A percentile compares a stretch with the other conserved stretches of the same genome.
Conservation (phyloP, 805 yeast genomes). For the Kluyveromyces starmeri region DNA sequence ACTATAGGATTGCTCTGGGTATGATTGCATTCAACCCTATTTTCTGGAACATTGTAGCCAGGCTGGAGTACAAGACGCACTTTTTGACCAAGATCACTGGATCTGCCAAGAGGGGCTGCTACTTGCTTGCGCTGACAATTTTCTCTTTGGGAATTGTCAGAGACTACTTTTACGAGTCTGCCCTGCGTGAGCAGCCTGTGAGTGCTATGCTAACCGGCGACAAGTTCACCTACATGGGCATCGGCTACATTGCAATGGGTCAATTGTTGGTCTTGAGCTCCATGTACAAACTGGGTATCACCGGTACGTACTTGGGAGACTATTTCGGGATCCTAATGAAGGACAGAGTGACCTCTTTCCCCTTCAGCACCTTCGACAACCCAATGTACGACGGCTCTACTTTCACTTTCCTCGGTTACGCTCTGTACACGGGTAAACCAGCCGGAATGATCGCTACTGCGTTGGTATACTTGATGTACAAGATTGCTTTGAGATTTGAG, state of each 20-base stretch:
- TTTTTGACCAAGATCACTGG: slow-evolving; percentile 66
- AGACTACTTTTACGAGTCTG: slow-evolving; percentile 65
- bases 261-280: slow-evolving; percentile 73
- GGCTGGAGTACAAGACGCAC: slow-evolving; percentile 73
- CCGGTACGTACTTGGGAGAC: slow-evolving; percentile 95
- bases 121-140: slow-evolving; percentile 70
- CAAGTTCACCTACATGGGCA: slow-evolving; percentile 43
- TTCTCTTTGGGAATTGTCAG: slow-evolving; percentile 79
- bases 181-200: slow-evolving; percentile 63
- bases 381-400: slow-evolving; percentile 97
- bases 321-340: slow-evolving; percentile 94
- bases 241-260: slow-evolving; percentile 52
- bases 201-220: slow-evolving; percentile 42
- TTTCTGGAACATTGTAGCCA: slow-evolving; percentile 91
- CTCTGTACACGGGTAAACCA: slow-evolving; percentile 81
- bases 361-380: slow-evolving; percentile 82
- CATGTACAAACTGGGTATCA: slow-evolving; percentile 88
- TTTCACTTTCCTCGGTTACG: slow-evolving; percentile 82
- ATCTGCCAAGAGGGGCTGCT: slow-evolving; percentile 70
- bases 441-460: slow-evolving; percentile 71
- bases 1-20: slow-evolving; percentile 39
- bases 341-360: slow-evolving; percentile 83
- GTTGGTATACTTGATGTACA: slow-evolving; percentile 74
- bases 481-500: slow-evolving; percentile 76
- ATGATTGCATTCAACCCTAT: slow-evolving; percentile 86